Conservation (phyloP, 345 rosid genomes). For the Melastoma malabathricum region DNA sequence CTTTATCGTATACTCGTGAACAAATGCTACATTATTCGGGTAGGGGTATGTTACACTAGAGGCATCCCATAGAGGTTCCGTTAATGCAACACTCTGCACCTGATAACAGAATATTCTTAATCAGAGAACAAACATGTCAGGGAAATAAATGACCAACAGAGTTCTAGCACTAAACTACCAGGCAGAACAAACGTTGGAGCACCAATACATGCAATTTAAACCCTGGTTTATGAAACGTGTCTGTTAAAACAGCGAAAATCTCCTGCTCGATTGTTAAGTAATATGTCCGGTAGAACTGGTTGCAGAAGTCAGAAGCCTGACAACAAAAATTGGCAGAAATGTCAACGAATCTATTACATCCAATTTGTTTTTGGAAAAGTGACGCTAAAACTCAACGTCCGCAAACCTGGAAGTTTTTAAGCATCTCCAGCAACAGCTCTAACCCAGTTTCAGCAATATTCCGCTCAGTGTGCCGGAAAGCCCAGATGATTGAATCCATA, state of each 20-base stretch:
- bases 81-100: slow-evolving; percentile 71
- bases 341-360: too few relatives aligned
- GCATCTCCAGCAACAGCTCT: slow-evolving; percentile 80
- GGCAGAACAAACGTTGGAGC: slow-evolving; percentile 73
- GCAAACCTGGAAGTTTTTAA: slow-evolving; percentile 79
- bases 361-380: too few relatives aligned
- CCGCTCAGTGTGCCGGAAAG: slow-evolving; percentile 98
- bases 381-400: too few relatives aligned
- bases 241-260: slow-evolving; percentile 88
- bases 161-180: slow-evolving; percentile 28
- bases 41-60: slow-evolving; percentile 57
- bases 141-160: not conserved
- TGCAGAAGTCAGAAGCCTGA: slow-evolving; percentile 59
- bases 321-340: not conserved
- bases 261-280: slow-evolving; percentile 78
- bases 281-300: slow-evolving; percentile 68
- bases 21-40: slow-evolving; percentile 62
- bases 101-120: slow-evolving; percentile 15
- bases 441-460: slow-evolving; percentile 98
- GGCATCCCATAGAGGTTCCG: slow-evolving; percentile 93
- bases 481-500: slow-evolving; percentile 99
- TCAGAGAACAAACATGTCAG: not conserved
- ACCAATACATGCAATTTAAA: slow-evolving; percentile 93
- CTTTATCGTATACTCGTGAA: slow-evolving; percentile 87
- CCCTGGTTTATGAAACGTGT: slow-evolving; percentile 98